Percentiles rank a stretch among this genome's conserved stretches.
phyloP scores from a whole-genome alignment of 2,329 filamentous ascomycete species.

The Colletotrichum sojae region DNA sequence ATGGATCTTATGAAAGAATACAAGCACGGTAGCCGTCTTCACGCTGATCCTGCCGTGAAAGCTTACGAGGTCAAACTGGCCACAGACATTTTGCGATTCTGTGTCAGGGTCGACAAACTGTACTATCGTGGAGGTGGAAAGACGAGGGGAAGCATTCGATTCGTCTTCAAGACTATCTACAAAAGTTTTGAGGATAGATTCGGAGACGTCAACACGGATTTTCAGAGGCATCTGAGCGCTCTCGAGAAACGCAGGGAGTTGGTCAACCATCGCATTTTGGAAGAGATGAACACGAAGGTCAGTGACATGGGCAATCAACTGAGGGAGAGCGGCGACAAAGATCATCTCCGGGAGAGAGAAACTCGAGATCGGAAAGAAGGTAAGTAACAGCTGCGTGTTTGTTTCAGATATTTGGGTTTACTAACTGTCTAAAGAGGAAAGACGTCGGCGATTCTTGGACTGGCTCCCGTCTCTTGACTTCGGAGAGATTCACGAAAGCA shows the following conservation, averaged over 20 bases:
- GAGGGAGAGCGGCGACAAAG: not conserved
- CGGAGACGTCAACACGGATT: slow-evolving; percentile 5
- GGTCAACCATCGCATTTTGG: not conserved
- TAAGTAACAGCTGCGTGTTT: not conserved
- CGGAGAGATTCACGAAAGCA: slow-evolving; percentile 5
- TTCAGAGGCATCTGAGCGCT: not conserved
- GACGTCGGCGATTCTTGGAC: not conserved
- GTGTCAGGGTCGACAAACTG: not conserved
- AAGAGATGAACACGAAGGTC: not conserved
- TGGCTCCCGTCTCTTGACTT: slow-evolving; percentile 16
- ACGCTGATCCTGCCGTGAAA: not conserved
- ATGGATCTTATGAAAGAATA: slow-evolving; percentile 7
- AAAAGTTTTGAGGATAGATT: slow-evolving; percentile 19
- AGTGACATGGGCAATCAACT: not conserved
- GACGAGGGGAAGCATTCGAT: not conserved
- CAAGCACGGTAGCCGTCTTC: not conserved
- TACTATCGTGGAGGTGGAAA: not conserved
- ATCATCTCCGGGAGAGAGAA: not conserved
- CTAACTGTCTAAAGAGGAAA: not conserved
- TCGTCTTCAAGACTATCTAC: not conserved
- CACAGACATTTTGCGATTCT: slow-evolving; percentile 14
- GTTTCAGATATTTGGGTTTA: no score
- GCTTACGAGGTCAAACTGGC: slow-evolving; percentile 10
- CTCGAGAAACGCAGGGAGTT: slow-evolving; percentile 2
- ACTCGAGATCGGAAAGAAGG: not conserved